Evolutionary conservation across 139 green algal species (phyloP), one percentile per base, ranked within the genome.

Genomic region (Picochlorum sp.): DNA sequence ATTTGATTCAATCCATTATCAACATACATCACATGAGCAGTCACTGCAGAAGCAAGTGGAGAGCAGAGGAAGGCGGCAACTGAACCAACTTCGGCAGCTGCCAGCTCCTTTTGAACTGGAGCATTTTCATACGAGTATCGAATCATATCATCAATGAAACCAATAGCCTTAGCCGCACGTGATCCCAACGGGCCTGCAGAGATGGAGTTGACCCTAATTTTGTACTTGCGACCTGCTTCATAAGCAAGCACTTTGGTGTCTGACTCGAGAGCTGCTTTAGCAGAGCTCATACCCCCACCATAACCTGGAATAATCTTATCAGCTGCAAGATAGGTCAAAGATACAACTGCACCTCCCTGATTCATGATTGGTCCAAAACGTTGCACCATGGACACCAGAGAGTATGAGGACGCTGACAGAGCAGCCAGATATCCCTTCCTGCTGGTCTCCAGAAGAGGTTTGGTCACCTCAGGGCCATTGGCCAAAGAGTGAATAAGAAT

Each of bases 61-160:
- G 88, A 97, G 14, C 69, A 62, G 65, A 99, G 78, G 83, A 99
- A 99, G 4, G 88, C 83, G 16, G 93, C 89, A 28, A 81, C 71
- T 47, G 77, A 77, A 64, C 82, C 84, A 1, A 93, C 79, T 68
- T 96, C 84, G 13, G 49, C 55, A 5, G 85, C 92, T 0, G 64
- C 47, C 33, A 97, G 74, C 76, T 96, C 88, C 79, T 97, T 96
- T 72, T 96, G 85, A 5, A 98, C 61, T 16, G 93, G 89, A 0
- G 86, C 78, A 72, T 99, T 99, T 54, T 81, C 87, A 59, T 90
- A 85, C 1, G 83, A 89, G 66, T 90, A 90, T 47, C 72, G 79
- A 81, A 99, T 99, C 93, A 99, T 99, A 66, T 94, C 83, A 64
- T 98, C 93, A 54, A 99, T 99, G 84, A 99, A 99, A 44, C 93